phyloP scores from a whole-genome alignment of 306 rosid species.

The Prunus dulcis region DNA sequence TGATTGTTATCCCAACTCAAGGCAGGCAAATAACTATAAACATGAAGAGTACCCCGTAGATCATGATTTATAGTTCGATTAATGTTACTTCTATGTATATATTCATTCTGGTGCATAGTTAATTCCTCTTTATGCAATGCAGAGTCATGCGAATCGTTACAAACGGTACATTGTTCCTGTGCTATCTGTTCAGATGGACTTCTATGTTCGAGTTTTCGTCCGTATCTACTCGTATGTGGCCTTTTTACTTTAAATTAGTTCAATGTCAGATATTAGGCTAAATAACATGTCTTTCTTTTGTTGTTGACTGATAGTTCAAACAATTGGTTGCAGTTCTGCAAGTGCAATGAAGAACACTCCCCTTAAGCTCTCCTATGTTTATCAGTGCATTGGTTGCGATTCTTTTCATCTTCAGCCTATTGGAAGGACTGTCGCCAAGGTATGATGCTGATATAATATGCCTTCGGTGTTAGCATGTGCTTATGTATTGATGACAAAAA shows the following conservation, averaged over 20 bases:
- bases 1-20: not conserved
- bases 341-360: conserved; percentile 96
- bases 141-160: conserved; percentile 99
- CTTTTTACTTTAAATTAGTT: conserved; percentile 1
- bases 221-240: conserved; percentile 76
- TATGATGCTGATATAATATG: conserved; percentile 28
- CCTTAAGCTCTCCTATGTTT: conserved; percentile 90
- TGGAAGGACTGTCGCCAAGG: conserved; percentile 89
- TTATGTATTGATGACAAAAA: not conserved
- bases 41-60: not conserved
- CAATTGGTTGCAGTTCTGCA: conserved; percentile 73
- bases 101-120: not conserved
- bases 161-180: conserved; percentile 95
- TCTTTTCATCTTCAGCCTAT: conserved; percentile 92
- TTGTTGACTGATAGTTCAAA: conserved; percentile 25
- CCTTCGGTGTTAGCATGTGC: conserved; percentile 5
- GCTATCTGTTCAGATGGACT: conserved; percentile 89
- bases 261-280: not conserved
- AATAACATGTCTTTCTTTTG: conserved; percentile 5
- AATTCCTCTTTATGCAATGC: conserved; percentile 36
- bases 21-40: not conserved
- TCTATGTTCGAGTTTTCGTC: conserved; percentile 90
- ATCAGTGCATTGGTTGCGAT: conserved; percentile 95
- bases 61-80: not conserved
- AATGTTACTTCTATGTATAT: not conserved